phyloP scores from a whole-genome alignment of 345 rosid genomes.

The Populus ilicifolia region DNA sequence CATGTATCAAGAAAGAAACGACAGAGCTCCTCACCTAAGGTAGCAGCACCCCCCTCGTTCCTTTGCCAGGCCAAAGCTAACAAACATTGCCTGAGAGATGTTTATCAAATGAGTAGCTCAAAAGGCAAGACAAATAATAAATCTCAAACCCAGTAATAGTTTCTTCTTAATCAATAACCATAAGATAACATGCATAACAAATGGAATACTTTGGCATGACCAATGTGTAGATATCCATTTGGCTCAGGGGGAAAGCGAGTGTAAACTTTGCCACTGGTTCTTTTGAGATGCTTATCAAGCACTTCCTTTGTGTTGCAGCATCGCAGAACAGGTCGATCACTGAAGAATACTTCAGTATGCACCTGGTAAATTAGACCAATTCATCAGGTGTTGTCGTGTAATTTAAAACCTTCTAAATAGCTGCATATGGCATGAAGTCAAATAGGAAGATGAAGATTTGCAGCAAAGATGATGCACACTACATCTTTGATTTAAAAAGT shows the following conservation, averaged over 20 bases:
- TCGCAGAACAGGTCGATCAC: slow-evolving; percentile 66
- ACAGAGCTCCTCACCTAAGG: slow-evolving; percentile 50
- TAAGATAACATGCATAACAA: neutral
- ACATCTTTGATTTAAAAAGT: neutral
- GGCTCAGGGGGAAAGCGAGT: slow-evolving; percentile 97
- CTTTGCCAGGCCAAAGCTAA: slow-evolving; percentile 91
- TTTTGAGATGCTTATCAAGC: slow-evolving; percentile 77
- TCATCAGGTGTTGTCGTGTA: neutral
- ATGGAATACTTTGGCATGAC: slow-evolving; percentile 84
- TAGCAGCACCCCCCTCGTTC: slow-evolving; percentile 91
- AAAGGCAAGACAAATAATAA: neutral
- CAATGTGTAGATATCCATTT: slow-evolving; percentile 97
- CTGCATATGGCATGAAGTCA: neutral
- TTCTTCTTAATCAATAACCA: neutral
- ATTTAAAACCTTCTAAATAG: neutral
- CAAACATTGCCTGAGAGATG: slow-evolving; percentile 82
- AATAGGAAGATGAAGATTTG: neutral
- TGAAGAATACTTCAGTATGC: slow-evolving; percentile 82
- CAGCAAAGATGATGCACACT: neutral
- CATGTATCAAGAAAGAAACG: neutral
- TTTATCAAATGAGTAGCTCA: neutral
- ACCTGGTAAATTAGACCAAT: slow-evolving; percentile 36
- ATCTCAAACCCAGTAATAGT: neutral
- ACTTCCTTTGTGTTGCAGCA: slow-evolving; percentile 76
- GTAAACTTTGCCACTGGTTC: slow-evolving; percentile 70